Evolutionary conservation across 108 stramenopile genomes (phyloP), one percentile per base, ranked within the genome.

Genomic region (Craspedostauros australis): DNA sequence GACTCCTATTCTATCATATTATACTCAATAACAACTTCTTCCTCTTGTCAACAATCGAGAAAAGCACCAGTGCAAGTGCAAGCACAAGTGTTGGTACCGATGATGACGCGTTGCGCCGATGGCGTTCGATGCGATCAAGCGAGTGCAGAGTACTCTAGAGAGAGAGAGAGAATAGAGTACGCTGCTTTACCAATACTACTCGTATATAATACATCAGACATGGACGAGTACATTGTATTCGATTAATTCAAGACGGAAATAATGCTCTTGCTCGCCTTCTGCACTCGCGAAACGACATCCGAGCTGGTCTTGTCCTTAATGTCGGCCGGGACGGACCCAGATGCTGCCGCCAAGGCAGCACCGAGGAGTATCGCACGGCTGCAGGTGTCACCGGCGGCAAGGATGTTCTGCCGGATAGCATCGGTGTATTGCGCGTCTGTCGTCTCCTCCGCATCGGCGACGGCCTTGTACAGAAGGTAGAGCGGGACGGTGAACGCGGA

Each of bases 381-480:
- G 23, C 56, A 57, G 24, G 29, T 31, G 5, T 57, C 56, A 12
- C 56, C 56, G 5, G 37, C 42, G 5, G 56, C 56, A 34, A 28
- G 24, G 32, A 57, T 57, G 31, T 57, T 57, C 25, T 25, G 34
- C 26, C 56, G 42, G 18, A 57, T 6, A 1, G 56, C 56, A 42
- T 44, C 36, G 30, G 39, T 46, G 30, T 45, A 57, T 14, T 32
- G 5, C 16, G 32, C 44, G 23, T 44, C 44, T n/a, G n/a, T n/a
- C 7, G 21, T 42, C 14, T 24, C 44, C 19, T 44, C 56, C n/a
- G 37, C 56, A 33, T 57, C 44, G 6, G 43, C 42, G 44, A 46
- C 39, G 28, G 56, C 30, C 30, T 57, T 57, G 56, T 57, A 57
- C 19, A 57, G 46, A 3, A 57, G 31, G 30, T 44, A 44, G 32